Conservation (phyloP, 2,329 filamentous ascomycete genomes). For the Fusarium nisikadoi region DNA sequence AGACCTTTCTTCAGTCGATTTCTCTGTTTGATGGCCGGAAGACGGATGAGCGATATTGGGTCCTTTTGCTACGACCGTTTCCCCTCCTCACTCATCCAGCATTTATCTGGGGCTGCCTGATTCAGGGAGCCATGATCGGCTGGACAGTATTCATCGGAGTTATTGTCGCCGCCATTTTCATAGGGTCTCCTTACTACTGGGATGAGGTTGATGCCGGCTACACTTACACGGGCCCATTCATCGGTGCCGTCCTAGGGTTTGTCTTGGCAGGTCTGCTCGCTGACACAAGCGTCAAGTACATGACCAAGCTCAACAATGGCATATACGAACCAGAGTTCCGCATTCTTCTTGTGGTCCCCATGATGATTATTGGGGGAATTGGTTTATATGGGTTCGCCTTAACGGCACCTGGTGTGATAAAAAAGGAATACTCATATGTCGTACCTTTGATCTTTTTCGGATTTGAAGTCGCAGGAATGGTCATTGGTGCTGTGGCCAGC, state of each 20-base stretch:
- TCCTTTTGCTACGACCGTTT: constrained; percentile 76
- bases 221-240: constrained; percentile 84
- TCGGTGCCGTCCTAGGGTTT: constrained; percentile 85
- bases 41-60: constrained; percentile 77
- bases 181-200: constrained; percentile 85
- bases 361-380: constrained; percentile 79
- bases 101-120: constrained; percentile 81
- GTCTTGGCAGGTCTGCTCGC: constrained; percentile 77
- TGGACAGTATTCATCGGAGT: constrained; percentile 96
- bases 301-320: constrained; percentile 81
- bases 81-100: constrained; percentile 86
- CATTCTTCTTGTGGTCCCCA: constrained; percentile 83
- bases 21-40: constrained; percentile 84
- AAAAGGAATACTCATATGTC: constrained; percentile 72
- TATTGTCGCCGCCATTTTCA: constrained; percentile 82
- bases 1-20: constrained; percentile 70
- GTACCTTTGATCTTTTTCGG: constrained; percentile 85
- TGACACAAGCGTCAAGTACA: constrained; percentile 75
- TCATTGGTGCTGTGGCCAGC: constrained; percentile 86
- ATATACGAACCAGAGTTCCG: constrained; percentile 94
- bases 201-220: constrained; percentile 85
- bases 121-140: constrained; percentile 90
- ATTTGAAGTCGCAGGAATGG: constrained; percentile 88
- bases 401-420: constrained; percentile 69
- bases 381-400: constrained; percentile 88